Conservation (phyloP, 164 flowering plant genomes). For the Warburgia ugandensis region DNA sequence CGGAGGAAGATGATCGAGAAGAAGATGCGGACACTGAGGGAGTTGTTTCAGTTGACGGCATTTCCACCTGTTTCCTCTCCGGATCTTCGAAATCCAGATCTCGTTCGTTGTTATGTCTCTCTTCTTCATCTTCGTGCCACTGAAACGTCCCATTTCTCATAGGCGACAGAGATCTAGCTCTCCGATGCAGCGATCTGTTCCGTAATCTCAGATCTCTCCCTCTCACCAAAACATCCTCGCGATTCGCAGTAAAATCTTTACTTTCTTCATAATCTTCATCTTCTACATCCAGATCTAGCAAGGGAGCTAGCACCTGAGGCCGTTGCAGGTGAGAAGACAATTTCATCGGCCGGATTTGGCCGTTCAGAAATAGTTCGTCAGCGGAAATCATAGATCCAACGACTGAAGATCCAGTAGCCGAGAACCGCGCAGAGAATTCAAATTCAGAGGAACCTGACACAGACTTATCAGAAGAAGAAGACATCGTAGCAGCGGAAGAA, state of each 20-base stretch:
- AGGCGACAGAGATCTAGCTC: constrained; percentile 62
- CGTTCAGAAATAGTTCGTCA: constrained; percentile 68
- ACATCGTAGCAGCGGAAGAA: constrained; percentile 9
- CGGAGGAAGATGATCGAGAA: constrained; percentile 32
- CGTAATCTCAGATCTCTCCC: constrained; percentile 47
- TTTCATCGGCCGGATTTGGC: constrained; percentile 76
- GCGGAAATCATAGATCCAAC: constrained; percentile 57
- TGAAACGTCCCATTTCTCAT: no score
- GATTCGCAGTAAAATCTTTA: background rate
- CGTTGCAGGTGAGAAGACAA: constrained; percentile 50
- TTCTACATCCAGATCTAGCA: constrained; percentile 40
- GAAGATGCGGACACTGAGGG: constrained; percentile 37
- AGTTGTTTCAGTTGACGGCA: constrained; percentile 18
- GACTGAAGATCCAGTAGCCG: constrained; percentile 11
- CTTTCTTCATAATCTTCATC: constrained; percentile 28
- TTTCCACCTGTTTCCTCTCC: constrained; percentile 5
- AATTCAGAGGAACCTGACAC: constrained; percentile 26
- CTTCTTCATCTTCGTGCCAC: constrained; percentile 28
- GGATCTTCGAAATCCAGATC: constrained; percentile 5
- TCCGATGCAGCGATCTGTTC: constrained; percentile 38
- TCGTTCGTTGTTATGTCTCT: constrained; percentile 2
- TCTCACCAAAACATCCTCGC: constrained; percentile 16
- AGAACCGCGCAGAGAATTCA: constrained; percentile 47
- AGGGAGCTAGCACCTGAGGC: constrained; percentile 46
- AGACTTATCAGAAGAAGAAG: constrained; percentile 8